A percentile compares a stretch with the other conserved stretches of the same genome.
Conservation (phyloP, 2,329 filamentous ascomycete genomes). For the Monosporascus cannonballus region DNA sequence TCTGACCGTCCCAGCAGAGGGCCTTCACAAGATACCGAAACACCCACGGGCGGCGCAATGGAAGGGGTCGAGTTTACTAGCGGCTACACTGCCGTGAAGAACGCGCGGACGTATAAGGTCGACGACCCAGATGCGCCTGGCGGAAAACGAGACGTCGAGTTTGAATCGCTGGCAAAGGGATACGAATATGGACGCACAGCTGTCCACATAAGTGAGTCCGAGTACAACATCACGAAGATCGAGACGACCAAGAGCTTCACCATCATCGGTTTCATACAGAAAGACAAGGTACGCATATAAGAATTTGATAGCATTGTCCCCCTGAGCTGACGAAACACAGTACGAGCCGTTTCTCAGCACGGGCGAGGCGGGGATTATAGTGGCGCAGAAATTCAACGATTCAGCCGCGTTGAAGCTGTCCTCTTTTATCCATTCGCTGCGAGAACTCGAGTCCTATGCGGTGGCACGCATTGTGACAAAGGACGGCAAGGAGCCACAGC, state of each 20-base stretch:
- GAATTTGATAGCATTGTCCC: background rate
- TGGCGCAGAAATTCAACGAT: conserved; percentile 73
- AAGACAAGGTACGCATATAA: conserved; percentile 49
- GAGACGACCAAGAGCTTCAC: conserved; percentile 71
- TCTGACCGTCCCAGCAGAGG: conserved; percentile 37
- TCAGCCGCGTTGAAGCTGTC: conserved; percentile 80
- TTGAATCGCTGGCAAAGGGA: conserved; percentile 82
- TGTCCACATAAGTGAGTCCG: conserved; percentile 80
- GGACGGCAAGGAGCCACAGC: conserved; percentile 68
- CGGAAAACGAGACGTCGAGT: conserved; percentile 74
- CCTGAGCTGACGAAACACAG: conserved; percentile 32
- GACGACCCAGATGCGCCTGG: conserved; percentile 68
- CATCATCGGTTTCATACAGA: conserved; percentile 80
- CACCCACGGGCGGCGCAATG: conserved; percentile 40
- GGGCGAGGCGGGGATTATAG: conserved; percentile 71
- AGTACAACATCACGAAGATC: conserved; percentile 82
- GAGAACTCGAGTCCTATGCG: conserved; percentile 78
- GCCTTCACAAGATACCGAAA: conserved; percentile 44
- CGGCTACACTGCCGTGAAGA: conserved; percentile 64
- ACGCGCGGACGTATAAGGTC: conserved; percentile 73
- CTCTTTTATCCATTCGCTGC: conserved; percentile 81
- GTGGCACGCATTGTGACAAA: conserved; percentile 81
- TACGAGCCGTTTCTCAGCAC: conserved; percentile 82
- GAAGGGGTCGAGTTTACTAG: conserved; percentile 40
- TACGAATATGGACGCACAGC: conserved; percentile 91